A percentile compares a stretch with the other conserved stretches of the same genome.
These are phyloP conservation scores for Boletus holoroseus DNA, from an alignment of 1,284 basidiomycete species.

Conservation along the genomic window DNA sequence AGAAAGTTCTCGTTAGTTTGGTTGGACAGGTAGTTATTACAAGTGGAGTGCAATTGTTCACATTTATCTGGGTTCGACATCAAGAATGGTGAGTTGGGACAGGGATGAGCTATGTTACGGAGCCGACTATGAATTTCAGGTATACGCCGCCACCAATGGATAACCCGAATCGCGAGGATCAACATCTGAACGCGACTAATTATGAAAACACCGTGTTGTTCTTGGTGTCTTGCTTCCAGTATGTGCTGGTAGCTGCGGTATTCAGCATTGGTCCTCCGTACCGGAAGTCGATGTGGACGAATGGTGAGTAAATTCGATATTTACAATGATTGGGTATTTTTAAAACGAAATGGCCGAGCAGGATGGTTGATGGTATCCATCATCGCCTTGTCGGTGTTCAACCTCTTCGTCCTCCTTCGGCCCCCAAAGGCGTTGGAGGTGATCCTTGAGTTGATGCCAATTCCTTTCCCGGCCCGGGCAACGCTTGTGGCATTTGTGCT, in stretches of 20 bases:
- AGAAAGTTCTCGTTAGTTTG: constrained; percentile 91
- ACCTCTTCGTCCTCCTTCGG: constrained; percentile 66
- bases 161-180: constrained; percentile 54
- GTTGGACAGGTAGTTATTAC: constrained; percentile 92
- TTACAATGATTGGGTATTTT: neutral
- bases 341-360: constrained; percentile 32
- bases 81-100: constrained; percentile 66
- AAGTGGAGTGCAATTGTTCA: constrained; percentile 78
- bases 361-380: constrained; percentile 78
- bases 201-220: constrained; percentile 94
- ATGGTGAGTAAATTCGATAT: constrained; percentile 52
- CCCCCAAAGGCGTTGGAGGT: constrained; percentile 60
- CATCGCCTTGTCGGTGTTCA: constrained; percentile 62
- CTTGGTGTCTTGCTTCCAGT: constrained; percentile 96
- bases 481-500: constrained; percentile 68
- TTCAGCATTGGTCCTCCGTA: constrained; percentile 98
- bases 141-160: constrained; percentile 54
- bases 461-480: constrained; percentile 68
- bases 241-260: constrained; percentile 92
- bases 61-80: constrained; percentile 81
- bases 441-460: constrained; percentile 73
- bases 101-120: neutral
- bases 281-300: constrained; percentile 91
- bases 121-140: constrained; percentile 35
- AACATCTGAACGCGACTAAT: constrained; percentile 85